These are phyloP conservation scores for Aspergillus tanneri DNA, from an alignment of 2,329 filamentous ascomycete genomes.

Conservation along the genomic window DNA sequence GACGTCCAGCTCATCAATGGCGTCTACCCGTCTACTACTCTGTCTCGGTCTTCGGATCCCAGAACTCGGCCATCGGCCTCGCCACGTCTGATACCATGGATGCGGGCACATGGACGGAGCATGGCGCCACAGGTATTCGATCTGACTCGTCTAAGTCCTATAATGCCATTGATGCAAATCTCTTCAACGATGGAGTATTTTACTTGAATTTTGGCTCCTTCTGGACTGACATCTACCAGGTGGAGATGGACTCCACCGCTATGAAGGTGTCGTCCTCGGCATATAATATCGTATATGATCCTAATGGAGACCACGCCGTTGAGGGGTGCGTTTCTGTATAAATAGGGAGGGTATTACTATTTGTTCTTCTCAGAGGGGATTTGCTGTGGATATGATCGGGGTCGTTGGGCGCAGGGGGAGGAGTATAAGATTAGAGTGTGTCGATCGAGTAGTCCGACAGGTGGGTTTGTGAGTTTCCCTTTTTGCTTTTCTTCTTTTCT, in stretches of 20 bases:
- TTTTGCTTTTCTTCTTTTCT: not conserved
- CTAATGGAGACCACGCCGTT: slow-evolving; percentile 51
- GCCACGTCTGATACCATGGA: slow-evolving; percentile 50
- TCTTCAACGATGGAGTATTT: slow-evolving; percentile 48
- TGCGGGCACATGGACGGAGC: slow-evolving; percentile 34
- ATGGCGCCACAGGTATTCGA: slow-evolving; percentile 35
- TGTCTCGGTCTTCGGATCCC: slow-evolving; percentile 62
- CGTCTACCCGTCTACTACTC: slow-evolving; percentile 65
- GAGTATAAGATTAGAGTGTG: slow-evolving; percentile 69
- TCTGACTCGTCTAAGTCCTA: slow-evolving; percentile 46
- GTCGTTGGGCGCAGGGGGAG: slow-evolving; percentile 53
- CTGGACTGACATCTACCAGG: slow-evolving; percentile 65
- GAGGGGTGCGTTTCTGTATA: slow-evolving; percentile 60
- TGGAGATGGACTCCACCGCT: slow-evolving; percentile 46
- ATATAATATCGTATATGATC: slow-evolving; percentile 56
- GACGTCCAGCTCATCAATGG: slow-evolving; percentile 59
- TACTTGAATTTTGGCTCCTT: slow-evolving; percentile 66
- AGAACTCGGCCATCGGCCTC: slow-evolving; percentile 62
- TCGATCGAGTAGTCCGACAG: slow-evolving; percentile 53
- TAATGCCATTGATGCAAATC: slow-evolving; percentile 62
- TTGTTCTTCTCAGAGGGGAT: slow-evolving; percentile 62
- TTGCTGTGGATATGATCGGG: slow-evolving; percentile 60
- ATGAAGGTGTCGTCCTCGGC: slow-evolving; percentile 34
- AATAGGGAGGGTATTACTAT: slow-evolving; percentile 60
- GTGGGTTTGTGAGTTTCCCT: slow-evolving; percentile 50